Evolutionary conservation across 352 stramenopile species (phyloP), one percentile per base, ranked within the genome.

Genomic region (Pythium monospermum): DNA sequence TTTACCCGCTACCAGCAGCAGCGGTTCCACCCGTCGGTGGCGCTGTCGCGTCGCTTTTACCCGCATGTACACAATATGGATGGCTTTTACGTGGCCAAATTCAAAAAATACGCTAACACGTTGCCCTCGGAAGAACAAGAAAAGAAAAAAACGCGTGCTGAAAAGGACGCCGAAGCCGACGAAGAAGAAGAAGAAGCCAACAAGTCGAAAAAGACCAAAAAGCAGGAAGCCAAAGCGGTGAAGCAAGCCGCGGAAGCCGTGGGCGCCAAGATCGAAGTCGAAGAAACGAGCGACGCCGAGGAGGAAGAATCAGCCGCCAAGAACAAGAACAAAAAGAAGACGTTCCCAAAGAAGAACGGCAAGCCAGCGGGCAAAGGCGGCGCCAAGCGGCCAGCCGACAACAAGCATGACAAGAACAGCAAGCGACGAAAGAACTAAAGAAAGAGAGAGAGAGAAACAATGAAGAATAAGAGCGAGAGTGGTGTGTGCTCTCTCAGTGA

Each of bases 21-120:
- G 59, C 81, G 96, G 49, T 99, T 99, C 79, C 97, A 99, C 75
- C 97, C 96, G 19, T 97, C 90, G 18, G 66, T 99, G 58, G 78
- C 83, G 19, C 74, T 98, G 35, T 98, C 96, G 32, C 69, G 95
- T 28, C 83, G 97, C 47, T 99, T 99, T 67, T 99, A 99, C 76
- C 97, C 97, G 35, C 97, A 99, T 67, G 96, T 96, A 61, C 97
- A 99, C 83, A 99, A 99, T 76, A 99, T 99, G 96, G 97, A 99
- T 73, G 97, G 97, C 32, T 99, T 99, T 73, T 99, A 97, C 73
- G 96, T 99, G 27, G 96, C 94, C 32, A 99, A 99, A 78, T 95
- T 99, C 45, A 96, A 98, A 66, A 99, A 99, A 75, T 91, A 98
- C 38, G 96, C 95, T 39, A 98, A 99, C 56, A 87, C 70, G 61